Conservation (phyloP, 345 rosid species). For the Lepidium sativum region DNA sequence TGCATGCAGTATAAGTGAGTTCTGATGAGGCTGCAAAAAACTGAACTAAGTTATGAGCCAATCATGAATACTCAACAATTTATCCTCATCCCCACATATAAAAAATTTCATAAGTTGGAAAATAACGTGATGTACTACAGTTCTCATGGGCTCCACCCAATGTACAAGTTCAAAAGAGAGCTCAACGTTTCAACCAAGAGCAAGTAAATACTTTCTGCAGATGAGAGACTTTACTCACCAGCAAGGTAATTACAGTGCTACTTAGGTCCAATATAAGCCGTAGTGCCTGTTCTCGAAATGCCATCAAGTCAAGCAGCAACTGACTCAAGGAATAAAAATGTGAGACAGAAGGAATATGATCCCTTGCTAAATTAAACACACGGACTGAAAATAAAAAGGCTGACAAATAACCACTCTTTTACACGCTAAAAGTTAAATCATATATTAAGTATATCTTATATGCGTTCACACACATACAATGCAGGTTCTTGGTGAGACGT, state of each 20-base stretch:
- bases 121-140: neutral
- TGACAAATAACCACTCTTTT: neutral
- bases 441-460: neutral
- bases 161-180: neutral
- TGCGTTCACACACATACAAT: neutral
- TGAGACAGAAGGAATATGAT: neutral
- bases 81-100: slow-evolving; percentile 15
- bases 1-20: slow-evolving; percentile 90
- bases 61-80: slow-evolving; percentile 24
- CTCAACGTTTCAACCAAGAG: slow-evolving; percentile 12
- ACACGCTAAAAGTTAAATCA: neutral
- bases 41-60: slow-evolving; percentile 56
- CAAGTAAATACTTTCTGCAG: slow-evolving; percentile 8
- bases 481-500: neutral
- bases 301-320: slow-evolving; percentile 97
- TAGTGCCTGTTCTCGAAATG: slow-evolving; percentile 92
- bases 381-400: neutral
- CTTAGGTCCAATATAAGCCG: slow-evolving; percentile 94
- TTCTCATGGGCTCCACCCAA: slow-evolving; percentile 1
- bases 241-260: slow-evolving; percentile 92
- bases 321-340: slow-evolving; percentile 40
- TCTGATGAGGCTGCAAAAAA: slow-evolving; percentile 98
- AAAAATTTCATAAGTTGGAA: neutral
- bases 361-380: neutral
- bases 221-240: slow-evolving; percentile 58